Evolutionary conservation across 768 basidiomycete species (phyloP).

Genomic region (Tricholoma bakamatsutake): DNA sequence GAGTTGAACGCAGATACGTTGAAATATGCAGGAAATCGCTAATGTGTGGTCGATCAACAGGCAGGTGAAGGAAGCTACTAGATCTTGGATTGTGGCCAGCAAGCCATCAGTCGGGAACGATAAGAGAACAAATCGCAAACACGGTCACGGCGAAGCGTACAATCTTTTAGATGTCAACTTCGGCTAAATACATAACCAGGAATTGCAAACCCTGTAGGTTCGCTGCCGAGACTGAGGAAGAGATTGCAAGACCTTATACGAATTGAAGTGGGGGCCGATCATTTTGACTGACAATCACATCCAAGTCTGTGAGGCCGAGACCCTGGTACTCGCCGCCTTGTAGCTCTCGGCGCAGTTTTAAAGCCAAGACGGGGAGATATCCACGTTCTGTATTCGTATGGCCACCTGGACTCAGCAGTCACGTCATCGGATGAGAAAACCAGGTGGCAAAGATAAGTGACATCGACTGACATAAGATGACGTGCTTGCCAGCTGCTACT

Average conservation of each 20-base stretch:
- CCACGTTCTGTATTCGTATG: constrained; percentile 96
- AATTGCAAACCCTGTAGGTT: not conserved
- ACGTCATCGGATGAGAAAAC: not conserved
- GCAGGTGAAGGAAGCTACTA: too few species aligned
- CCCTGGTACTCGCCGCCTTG: constrained; percentile 25
- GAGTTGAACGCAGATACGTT: too few species aligned
- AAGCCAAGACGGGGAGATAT: constrained; percentile 72
- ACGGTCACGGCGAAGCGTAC: too few species aligned
- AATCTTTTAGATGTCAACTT: not conserved
- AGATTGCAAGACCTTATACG: constrained; percentile 32
- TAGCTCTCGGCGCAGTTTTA: constrained; percentile 53
- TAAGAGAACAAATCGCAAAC: too few species aligned
- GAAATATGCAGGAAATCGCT: too few species aligned
- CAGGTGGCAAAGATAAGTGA: not conserved
- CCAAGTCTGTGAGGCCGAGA: constrained; percentile 35
- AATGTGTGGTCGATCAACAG: too few species aligned
- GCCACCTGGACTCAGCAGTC: constrained; percentile 45
- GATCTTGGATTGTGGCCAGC: not conserved
- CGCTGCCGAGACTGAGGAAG: not conserved
- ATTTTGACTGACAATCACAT: constrained; percentile 64
- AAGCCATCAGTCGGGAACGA: not conserved
- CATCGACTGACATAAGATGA: constrained; percentile 69
- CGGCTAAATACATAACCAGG: not conserved
- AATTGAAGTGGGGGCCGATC: constrained; percentile 75
- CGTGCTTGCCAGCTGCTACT: constrained; percentile 67